phyloP scores from a whole-genome alignment of 441 rosid species.

The Syzygium syzygioides region DNA sequence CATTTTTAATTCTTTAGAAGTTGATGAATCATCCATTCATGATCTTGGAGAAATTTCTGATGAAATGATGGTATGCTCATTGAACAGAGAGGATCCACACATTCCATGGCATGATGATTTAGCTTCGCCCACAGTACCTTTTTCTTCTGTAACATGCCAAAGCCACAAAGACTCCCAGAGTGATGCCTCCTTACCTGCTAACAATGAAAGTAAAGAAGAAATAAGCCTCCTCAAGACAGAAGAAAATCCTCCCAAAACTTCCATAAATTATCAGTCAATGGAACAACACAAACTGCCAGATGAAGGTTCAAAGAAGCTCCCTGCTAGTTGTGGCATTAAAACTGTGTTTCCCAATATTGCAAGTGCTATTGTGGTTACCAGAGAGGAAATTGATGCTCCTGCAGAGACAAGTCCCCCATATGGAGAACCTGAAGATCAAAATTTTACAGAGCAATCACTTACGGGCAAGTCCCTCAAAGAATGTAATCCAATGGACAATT shows the following conservation, averaged over 20 bases:
- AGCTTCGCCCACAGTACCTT: conserved; percentile 6
- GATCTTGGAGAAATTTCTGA: not conserved
- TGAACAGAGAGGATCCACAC: not conserved
- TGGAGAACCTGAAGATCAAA: conserved; percentile 8
- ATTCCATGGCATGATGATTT: conserved; percentile 14
- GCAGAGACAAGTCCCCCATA: conserved; percentile 5
- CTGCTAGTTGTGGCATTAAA: conserved; percentile 20
- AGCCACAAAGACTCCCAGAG: not conserved
- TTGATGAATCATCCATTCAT: not conserved
- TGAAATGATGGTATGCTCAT: not conserved
- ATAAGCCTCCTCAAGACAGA: conserved; percentile 20
- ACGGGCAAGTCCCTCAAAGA: conserved; percentile 16
- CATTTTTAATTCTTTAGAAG: not conserved
- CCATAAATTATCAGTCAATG: not conserved
- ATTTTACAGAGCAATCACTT: conserved; percentile 3
- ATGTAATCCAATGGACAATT: conserved; percentile 8
- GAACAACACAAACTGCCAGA: conserved; percentile 11
- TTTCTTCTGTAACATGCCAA: not conserved
- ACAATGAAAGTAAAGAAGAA: conserved; percentile 5
- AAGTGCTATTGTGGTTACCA: not conserved
- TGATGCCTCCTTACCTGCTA: conserved; percentile 9
- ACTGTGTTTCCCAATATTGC: conserved; percentile 16
- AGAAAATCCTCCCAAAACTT: conserved; percentile 12
- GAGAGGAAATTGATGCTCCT: conserved; percentile 7
- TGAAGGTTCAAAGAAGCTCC: conserved; percentile 10